phyloP scores from a whole-genome alignment of 495 filamentous ascomycete species.

The Chlorociboria aeruginascens region DNA sequence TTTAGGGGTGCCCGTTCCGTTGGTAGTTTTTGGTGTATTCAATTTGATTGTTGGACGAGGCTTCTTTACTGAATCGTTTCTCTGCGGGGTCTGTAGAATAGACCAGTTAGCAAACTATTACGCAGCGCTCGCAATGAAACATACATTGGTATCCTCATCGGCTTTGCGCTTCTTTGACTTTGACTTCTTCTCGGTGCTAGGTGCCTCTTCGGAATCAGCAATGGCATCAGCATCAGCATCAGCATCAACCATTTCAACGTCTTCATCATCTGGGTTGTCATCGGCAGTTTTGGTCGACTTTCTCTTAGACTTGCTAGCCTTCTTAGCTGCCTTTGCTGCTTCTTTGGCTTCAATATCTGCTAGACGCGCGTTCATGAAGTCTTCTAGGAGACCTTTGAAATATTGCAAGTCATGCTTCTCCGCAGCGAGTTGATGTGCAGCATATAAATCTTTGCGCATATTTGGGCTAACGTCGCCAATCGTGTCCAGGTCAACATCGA shows the following conservation, averaged over 20 bases:
- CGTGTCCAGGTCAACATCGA: constrained; percentile 55
- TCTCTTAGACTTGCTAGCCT: constrained; percentile 29
- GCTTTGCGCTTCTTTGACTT: constrained; percentile 69
- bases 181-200: constrained; percentile 35
- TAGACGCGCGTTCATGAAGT: constrained; percentile 49
- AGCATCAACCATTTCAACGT: constrained; percentile 68
- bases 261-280: constrained; percentile 45
- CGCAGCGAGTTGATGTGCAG: constrained; percentile 60
- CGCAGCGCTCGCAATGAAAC: constrained; percentile 4
- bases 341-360: constrained; percentile 46
- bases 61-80: constrained; percentile 49
- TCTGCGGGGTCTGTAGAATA: constrained; percentile 32
- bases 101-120: neutral
- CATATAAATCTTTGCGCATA: constrained; percentile 62
- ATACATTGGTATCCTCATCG: constrained; percentile 57
- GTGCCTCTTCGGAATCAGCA: constrained; percentile 27
- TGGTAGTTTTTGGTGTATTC: constrained; percentile 39
- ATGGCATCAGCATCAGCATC: constrained; percentile 43
- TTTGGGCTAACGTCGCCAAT: constrained; percentile 52
- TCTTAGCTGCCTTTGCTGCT: constrained; percentile 41
- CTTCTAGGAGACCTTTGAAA: constrained; percentile 65
- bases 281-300: constrained; percentile 25
- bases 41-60: constrained; percentile 45
- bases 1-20: constrained; percentile 39
- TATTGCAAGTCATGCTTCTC: constrained; percentile 58